Base-by-base conservation (phyloP, 306 rosid genomes). In the Dalbergia cochinchinensis region DNA sequence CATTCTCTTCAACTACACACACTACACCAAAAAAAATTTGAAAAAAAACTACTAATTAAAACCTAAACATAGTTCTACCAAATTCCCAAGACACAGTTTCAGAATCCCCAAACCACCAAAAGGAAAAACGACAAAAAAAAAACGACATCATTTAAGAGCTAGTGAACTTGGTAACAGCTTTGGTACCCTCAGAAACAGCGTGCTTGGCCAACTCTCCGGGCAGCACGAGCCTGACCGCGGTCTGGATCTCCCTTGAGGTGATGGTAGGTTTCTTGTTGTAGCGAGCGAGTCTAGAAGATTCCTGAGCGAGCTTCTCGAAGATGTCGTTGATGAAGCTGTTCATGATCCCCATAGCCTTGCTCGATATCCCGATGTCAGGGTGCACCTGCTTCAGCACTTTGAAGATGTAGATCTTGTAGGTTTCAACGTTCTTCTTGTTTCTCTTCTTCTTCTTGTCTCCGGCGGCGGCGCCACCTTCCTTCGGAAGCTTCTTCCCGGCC, bases 341-440 rank as follows among this genome's bases (percentile, higher is more conserved):
- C 96, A 91, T 91, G 71, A 91, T 91, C 0, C 96, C 93, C 93
- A 91, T 91, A 11, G 96, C 93, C 65, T 91, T 91, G 86, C 92
- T 87, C 1, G 93, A 89, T 74, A 91, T 91, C 0, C 96, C 96
- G n/a, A 91, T 91, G 68, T 91, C 93, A 0, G 96, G 96, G 77
- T 91, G 96, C 12, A 91, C 96, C 26, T 91, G 96, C 73, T 91
- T 91, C 51, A 91, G 71, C 0, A 91, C 96, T 86, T 91, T 91
- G 86, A 91, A 91, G 76, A 91, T 91, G 85, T 91, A 91, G 84
- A 91, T 91, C 92, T 91, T 91, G 90, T 91, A 91, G 0, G 96
- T 91, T 58, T 89, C 96, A 0, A 86, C 78, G 78, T 88, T 91
- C 89, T 91, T 91, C 88, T 88, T 91, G 57, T 2, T 81, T 0